phyloP scores from a whole-genome alignment of 176 grass and related monocot species.

The Phragmites australis region DNA sequence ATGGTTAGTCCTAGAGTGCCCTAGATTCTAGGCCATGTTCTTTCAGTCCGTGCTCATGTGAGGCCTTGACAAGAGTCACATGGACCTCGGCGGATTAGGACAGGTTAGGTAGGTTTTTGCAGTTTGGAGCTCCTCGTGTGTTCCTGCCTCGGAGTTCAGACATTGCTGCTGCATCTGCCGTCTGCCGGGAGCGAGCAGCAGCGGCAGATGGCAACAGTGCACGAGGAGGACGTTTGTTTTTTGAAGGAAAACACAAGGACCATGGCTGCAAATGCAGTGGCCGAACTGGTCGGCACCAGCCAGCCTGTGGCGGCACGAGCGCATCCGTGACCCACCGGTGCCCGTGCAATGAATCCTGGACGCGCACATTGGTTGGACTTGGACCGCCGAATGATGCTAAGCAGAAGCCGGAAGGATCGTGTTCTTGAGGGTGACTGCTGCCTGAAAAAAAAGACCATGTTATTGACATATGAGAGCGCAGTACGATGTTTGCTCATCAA shows the following conservation, averaged over 20 bases:
- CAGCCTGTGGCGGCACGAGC: not conserved
- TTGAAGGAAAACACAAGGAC: not conserved
- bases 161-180: not conserved
- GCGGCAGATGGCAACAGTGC: not conserved
- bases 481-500: too few species aligned
- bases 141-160: not conserved
- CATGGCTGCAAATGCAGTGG: constrained; percentile 11
- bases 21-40: constrained; percentile 41
- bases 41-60: constrained; percentile 41
- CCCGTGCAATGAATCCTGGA: constrained; percentile 11
- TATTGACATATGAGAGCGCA: too few species aligned
- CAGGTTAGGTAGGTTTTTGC: not conserved
- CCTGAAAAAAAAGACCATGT: too few species aligned
- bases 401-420: too few species aligned
- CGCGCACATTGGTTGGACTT: not conserved
- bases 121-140: not conserved
- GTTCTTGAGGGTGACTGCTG: too few species aligned
- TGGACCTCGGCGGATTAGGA: constrained; percentile 18
- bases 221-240: not conserved
- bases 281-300: constrained; percentile 20
- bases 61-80: constrained; percentile 28
- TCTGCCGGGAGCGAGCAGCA: not conserved
- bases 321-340: constrained; percentile 6
- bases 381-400: constrained; percentile 10
- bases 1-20: constrained; percentile 1